Conservation (phyloP, 2,329 filamentous ascomycete genomes). For the Stagonosporopsis chrysanthemi region DNA sequence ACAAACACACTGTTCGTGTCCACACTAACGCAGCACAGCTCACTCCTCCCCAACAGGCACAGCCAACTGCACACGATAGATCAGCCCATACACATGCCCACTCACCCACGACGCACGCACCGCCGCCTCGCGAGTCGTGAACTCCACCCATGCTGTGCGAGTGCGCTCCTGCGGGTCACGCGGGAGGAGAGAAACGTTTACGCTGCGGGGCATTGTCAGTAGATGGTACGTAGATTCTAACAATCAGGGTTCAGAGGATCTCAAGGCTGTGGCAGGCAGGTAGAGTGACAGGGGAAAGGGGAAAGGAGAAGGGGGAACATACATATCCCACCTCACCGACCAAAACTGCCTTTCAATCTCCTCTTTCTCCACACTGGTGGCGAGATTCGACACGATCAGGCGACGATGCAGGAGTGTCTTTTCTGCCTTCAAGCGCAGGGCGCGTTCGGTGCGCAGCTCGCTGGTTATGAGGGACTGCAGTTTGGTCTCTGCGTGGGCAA, state of each 20-base stretch:
- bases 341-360: slow-evolving; percentile 28
- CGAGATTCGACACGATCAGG: slow-evolving; percentile 38
- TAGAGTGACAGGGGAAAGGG: neutral
- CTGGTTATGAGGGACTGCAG: slow-evolving; percentile 20
- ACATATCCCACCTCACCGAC: slow-evolving; percentile 27
- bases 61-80: slow-evolving; percentile 1
- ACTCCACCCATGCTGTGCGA: slow-evolving; percentile 24
- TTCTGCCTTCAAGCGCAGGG: slow-evolving; percentile 16
- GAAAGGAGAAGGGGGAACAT: slow-evolving; percentile 11
- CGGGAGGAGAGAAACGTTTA: slow-evolving; percentile 25
- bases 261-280: neutral
- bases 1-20: too few species aligned
- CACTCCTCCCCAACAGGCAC: neutral
- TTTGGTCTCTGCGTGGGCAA: slow-evolving; percentile 18
- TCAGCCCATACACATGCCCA: slow-evolving; percentile 1
- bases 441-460: slow-evolving; percentile 21
- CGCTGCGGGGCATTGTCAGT: slow-evolving; percentile 19
- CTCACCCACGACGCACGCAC: neutral
- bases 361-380: slow-evolving; percentile 29
- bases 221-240: neutral
- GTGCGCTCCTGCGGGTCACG: slow-evolving; percentile 33
- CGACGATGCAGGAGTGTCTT: slow-evolving; percentile 18
- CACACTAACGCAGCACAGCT: too few species aligned
- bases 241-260: too few species aligned
- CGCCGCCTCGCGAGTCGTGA: slow-evolving; percentile 3